These are phyloP conservation scores for Verticillium isaacii DNA, from an alignment of 2,329 filamentous ascomycete species.

Conservation along the genomic window DNA sequence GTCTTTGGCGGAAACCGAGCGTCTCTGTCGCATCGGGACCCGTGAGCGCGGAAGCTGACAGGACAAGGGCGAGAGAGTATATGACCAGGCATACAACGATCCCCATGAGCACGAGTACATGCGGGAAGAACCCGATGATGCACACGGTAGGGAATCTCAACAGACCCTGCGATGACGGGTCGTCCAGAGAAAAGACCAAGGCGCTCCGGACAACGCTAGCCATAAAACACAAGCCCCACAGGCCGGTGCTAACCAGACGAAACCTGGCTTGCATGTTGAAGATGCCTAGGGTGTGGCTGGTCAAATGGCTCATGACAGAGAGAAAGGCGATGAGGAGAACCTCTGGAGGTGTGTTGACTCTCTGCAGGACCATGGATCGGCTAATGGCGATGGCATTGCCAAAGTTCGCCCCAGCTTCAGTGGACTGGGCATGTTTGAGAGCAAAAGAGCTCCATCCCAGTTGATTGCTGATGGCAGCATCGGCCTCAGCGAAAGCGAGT, in stretches of 20 bases:
- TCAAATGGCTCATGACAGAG: conserved; percentile 84
- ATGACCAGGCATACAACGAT: conserved; percentile 73
- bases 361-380: conserved; percentile 64
- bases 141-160: conserved; percentile 90
- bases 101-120: conserved; percentile 78
- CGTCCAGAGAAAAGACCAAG: conserved; percentile 54
- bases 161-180: conserved; percentile 59
- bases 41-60: conserved; percentile 51
- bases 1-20: conserved; percentile 51
- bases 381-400: conserved; percentile 41
- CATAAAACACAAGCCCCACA: conserved; percentile 93
- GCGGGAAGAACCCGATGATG: conserved; percentile 90
- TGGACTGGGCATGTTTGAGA: conserved; percentile 31
- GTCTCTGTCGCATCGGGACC: conserved; percentile 20
- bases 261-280: conserved; percentile 74
- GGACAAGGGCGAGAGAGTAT: conserved; percentile 68
- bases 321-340: conserved; percentile 81
- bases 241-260: conserved; percentile 78
- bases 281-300: conserved; percentile 77
- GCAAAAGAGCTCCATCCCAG: conserved; percentile 65
- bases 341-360: conserved; percentile 85
- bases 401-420: background rate
- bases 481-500: conserved; percentile 90
- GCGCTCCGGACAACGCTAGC: conserved; percentile 75
- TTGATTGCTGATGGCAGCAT: conserved; percentile 78